Conservation (phyloP, 441 rosid species). For the Populus hybrid region DNA sequence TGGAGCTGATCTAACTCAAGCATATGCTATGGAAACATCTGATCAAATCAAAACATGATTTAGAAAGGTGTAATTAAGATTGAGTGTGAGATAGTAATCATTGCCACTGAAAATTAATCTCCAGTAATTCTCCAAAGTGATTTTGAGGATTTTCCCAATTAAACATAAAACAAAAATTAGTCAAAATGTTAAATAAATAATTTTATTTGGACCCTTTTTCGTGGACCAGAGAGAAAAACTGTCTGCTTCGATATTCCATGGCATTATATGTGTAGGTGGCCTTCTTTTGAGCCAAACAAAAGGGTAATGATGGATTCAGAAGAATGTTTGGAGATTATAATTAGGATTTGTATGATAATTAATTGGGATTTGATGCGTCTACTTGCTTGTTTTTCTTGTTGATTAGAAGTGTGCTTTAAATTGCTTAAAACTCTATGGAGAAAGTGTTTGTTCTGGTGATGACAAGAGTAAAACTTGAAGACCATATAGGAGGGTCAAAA, state of each 20-base stretch:
- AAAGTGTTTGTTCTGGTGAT: too few relatives aligned
- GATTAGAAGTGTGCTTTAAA: conserved; percentile 25
- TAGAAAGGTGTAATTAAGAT: background rate
- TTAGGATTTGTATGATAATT: conserved; percentile 23
- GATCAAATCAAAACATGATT: background rate
- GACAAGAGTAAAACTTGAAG: background rate
- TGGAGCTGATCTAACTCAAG: background rate
- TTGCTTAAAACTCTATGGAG: conserved; percentile 17
- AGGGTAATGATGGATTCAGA: conserved; percentile 23
- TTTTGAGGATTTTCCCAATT: background rate
- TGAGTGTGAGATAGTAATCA: background rate
- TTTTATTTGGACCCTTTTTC: background rate
- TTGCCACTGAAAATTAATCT: background rate
- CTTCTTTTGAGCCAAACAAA: conserved; percentile 5
- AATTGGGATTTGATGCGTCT: conserved; percentile 13
- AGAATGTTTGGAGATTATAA: conserved; percentile 20
- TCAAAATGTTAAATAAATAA: background rate
- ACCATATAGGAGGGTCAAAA: background rate
- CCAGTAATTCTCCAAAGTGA: background rate
- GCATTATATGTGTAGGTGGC: background rate
- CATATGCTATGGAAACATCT: background rate
- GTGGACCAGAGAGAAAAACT: conserved; percentile 5
- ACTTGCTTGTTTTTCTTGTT: conserved; percentile 6
- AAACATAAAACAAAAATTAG: background rate
- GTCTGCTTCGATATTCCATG: background rate